Evolutionary conservation across 306 rosid genomes (phyloP), one percentile per base, ranked within the genome.

Genomic region (Senna tora): DNA sequence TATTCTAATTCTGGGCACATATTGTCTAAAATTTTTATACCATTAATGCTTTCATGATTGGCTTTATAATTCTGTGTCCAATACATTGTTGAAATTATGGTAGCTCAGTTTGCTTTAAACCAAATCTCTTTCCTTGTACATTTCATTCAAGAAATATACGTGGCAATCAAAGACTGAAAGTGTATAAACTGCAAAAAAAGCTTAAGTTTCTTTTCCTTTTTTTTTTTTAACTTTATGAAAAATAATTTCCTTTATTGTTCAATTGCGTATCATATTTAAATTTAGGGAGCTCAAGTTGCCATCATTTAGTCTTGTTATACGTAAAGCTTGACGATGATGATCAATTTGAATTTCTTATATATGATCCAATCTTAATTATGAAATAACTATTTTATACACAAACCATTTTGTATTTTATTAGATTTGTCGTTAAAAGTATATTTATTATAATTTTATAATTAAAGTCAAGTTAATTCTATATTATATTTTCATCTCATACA

Each of bases 271-370:
- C 12, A 11, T 46, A 20, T 39, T 10, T 5, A 32, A 62, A 41
- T 16, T 19, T 3, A 13, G n/a, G 65, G 57, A 59, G 28, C 58
- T 42, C 43, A 71, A 63, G 50, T 77, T 68, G 70, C 64, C n/a
- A 38, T 38, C 49, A 63, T 7, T 41, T 41, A 10, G 39, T 5
- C 3, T 25, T 25, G 30, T 25, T 25, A 25, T 25, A 25, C 30
- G 30, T 25, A 25, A 25, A 25, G 30, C 30, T 25, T 25, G 30
- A 25, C 30, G 30, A 25, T 25, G 30, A 25, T 25, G 30, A 25
- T 1, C 2, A 25, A 25, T 25, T 25, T 25, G 30, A 25, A n/a
- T n/a, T n/a, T n/a, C n/a, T n/a, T n/a, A n/a, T n/a, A n/a, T n/a
- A n/a, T n/a, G n/a, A n/a, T n/a, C n/a, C n/a, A n/a, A n/a, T n/a